Base-by-base conservation (phyloP, 768 basidiomycete species). In the Panellus pusillus region DNA sequence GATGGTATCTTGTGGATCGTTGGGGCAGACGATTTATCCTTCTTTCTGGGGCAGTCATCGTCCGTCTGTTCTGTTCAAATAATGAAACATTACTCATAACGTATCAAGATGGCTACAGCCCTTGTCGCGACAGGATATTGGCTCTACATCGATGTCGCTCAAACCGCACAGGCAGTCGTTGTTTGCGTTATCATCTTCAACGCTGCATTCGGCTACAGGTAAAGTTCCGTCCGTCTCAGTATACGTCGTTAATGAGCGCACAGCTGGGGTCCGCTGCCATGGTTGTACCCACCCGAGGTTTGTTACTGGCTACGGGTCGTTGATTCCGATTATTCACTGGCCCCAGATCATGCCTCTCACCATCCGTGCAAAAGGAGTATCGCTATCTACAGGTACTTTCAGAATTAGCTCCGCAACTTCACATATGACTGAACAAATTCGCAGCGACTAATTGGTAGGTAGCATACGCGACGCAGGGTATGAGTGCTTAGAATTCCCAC, bases 291-390 rank as follows among this genome's bases (percentile, higher is more conserved):
- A 50, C 89, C 89, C n/a, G 91, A 92, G 74, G 89, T 89, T 47
- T 42, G 70, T 57, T 42, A 19, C 53, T 19, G 9, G 41, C n/a
- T 50, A 38, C 43, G 31, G 17, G 38, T 44, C 17, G 35, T 43
- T 20, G 8, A 40, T 44, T 44, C 28, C 32, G 13, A 40, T 55
- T 15, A 52, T 54, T 45, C 47, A 57, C 52, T 47, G 41, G n/a
- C 31, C 24, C 19, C 58, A 89, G 87, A 96, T 98, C 67, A 87
- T 98, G 82, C 93, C 93, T 11, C 76, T 94, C 39, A 78, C 85
- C 15, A 82, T 95, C 63, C 83, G 96, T 36, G 94, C 93, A 11
- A 97, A 97, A 73, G 95, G 94, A n/a, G 94, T 97, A 19, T 95
- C 92, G 7, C 64, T 97, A 31, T 96, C 93, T 0, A 97, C 95